phyloP scores from a whole-genome alignment of 2,329 filamentous ascomycete genomes.

The Orbilia oligospora region DNA sequence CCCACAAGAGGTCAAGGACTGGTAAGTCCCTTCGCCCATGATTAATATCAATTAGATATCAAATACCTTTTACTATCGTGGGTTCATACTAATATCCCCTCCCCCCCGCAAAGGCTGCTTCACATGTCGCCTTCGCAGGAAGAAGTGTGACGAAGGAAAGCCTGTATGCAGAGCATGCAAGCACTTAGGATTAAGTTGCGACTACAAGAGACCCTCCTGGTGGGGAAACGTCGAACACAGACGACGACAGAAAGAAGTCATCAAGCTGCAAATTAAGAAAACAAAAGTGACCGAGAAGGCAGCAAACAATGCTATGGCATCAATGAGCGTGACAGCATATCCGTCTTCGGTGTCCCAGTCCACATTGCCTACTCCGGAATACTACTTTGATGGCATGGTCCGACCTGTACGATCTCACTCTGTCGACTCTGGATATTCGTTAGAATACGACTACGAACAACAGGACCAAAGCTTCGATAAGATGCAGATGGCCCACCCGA shows the following conservation, averaged over 20 bases:
- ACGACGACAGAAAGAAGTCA: slow-evolving; percentile 88
- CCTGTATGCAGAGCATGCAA: slow-evolving; percentile 76
- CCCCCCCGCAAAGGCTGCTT: slow-evolving; percentile 77
- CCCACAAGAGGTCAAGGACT: slow-evolving; percentile 94
- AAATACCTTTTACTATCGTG: not conserved
- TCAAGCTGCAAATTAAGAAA: slow-evolving; percentile 97
- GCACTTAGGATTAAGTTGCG: slow-evolving; percentile 85
- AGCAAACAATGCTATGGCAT: slow-evolving; percentile 60
- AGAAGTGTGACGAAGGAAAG: slow-evolving; percentile 79
- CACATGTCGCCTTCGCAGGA: slow-evolving; percentile 77
- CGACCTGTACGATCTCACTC: slow-evolving; percentile 67
- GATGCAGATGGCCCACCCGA: slow-evolving; percentile 60
- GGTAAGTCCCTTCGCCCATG: slow-evolving; percentile 78
- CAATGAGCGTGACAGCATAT: slow-evolving; percentile 61
- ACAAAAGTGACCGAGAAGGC: slow-evolving; percentile 93
- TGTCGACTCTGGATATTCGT: slow-evolving; percentile 67
- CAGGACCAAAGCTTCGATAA: slow-evolving; percentile 58
- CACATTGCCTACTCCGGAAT: slow-evolving; percentile 81
- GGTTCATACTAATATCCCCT: slow-evolving; percentile 63
- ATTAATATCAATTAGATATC: too few relatives aligned
- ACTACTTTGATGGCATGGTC: slow-evolving; percentile 76
- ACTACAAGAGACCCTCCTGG: slow-evolving; percentile 97
- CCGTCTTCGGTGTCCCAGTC: slow-evolving; percentile 61
- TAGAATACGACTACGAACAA: slow-evolving; percentile 62
- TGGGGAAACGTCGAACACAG: slow-evolving; percentile 94